Conservation (phyloP, 2,329 filamentous ascomycete species). For the Venturia nashicola region DNA sequence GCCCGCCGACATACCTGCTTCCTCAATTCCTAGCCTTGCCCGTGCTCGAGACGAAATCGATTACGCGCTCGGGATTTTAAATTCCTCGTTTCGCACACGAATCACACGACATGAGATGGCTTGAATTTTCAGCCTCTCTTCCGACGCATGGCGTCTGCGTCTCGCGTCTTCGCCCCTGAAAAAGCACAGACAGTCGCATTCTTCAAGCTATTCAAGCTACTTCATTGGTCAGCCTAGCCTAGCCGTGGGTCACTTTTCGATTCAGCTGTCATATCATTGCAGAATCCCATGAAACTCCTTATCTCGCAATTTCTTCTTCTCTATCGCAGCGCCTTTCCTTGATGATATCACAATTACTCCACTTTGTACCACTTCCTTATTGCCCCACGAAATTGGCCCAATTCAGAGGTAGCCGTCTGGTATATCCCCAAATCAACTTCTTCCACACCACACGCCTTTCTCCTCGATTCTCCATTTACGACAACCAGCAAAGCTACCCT, state of each 20-base stretch:
- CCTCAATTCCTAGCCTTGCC: too few species aligned
- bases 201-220: background rate
- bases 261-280: background rate
- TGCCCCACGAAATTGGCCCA: background rate
- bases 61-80: background rate
- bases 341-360: background rate
- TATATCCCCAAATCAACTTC: background rate
- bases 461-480: background rate
- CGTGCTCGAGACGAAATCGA: too few species aligned
- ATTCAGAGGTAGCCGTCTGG: background rate
- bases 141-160: background rate
- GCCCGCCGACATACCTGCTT: too few species aligned
- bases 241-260: background rate
- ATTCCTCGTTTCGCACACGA: background rate
- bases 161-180: background rate
- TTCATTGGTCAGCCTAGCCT: background rate
- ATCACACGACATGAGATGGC: background rate
- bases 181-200: background rate
- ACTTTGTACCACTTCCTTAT: background rate
- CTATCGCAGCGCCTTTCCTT: background rate
- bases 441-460: background rate
- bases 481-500: background rate
- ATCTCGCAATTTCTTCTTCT: background rate
- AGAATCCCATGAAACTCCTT: background rate
- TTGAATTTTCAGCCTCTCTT: background rate